A percentile compares a stretch with the other conserved stretches of the same genome.
phyloP scores from a whole-genome alignment of 2,329 filamentous ascomycete species.

The Cladosporium halotolerans region DNA sequence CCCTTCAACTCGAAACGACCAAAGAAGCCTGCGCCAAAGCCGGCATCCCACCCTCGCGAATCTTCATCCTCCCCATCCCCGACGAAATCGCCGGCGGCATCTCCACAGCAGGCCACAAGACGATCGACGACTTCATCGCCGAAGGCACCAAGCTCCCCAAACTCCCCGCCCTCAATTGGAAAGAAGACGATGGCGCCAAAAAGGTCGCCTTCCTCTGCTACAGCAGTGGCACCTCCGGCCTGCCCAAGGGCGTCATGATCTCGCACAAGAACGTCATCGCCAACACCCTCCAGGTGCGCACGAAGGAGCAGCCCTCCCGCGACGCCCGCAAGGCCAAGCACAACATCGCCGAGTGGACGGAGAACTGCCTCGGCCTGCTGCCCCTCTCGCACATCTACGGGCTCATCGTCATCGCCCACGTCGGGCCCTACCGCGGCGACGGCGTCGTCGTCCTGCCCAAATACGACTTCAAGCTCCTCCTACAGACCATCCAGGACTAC shows the following conservation, averaged over 20 bases:
- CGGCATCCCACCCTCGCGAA: constrained; percentile 56
- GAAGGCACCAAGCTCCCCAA: constrained; percentile 52
- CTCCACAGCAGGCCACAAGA: constrained; percentile 51
- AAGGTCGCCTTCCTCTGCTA: constrained; percentile 73
- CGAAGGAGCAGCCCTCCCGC: constrained; percentile 44
- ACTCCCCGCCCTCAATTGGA: constrained; percentile 53
- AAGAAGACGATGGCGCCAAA: constrained; percentile 57
- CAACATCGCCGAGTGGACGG: constrained; percentile 36
- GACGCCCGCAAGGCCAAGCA: constrained; percentile 22
- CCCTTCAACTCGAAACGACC: constrained; percentile 58
- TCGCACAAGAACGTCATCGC: constrained; percentile 73
- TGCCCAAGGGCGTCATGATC: constrained; percentile 72
- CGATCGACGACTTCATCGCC: constrained; percentile 59
- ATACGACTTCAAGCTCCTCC: constrained; percentile 64
- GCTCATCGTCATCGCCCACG: constrained; percentile 63
- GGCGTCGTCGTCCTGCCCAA: constrained; percentile 66
- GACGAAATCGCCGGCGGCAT: constrained; percentile 45
- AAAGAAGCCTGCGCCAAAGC: constrained; percentile 57
- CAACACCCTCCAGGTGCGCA: constrained; percentile 59
- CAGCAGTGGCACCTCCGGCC: constrained; percentile 71
- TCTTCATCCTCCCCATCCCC: constrained; percentile 66
- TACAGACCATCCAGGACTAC: constrained; percentile 60
- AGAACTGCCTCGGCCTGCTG: constrained; percentile 60
- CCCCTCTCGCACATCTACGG: constrained; percentile 80
- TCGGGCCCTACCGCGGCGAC: constrained; percentile 63